Conservation (phyloP, 2,329 filamentous ascomycete species). For the Periconia sp. region DNA sequence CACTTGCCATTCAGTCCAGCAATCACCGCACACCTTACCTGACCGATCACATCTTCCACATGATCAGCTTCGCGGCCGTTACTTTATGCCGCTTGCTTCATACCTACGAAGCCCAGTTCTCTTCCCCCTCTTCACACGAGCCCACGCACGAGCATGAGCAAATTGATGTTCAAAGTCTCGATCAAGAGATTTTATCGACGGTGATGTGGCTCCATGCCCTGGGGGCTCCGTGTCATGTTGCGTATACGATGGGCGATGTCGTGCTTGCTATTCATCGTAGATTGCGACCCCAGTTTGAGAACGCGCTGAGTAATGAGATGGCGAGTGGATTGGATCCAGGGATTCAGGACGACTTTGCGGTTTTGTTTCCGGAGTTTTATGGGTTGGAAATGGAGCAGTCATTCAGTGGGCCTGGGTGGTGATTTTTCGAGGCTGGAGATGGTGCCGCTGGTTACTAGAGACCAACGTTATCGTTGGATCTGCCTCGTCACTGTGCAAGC, state of each 20-base stretch:
- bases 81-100: slow-evolving; percentile 43
- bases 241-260: slow-evolving; percentile 44
- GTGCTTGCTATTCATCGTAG: slow-evolving; percentile 42
- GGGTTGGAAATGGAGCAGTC: slow-evolving; percentile 1
- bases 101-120: slow-evolving; percentile 40
- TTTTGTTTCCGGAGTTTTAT: slow-evolving; percentile 23
- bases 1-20: slow-evolving; percentile 46
- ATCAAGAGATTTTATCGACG: slow-evolving; percentile 37
- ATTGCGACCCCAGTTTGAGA: slow-evolving; percentile 30
- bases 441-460: too few relatives aligned
- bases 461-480: too few relatives aligned
- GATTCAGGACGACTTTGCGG: slow-evolving; percentile 22
- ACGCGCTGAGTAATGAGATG: slow-evolving; percentile 17
- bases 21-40: slow-evolving; percentile 50
- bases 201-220: slow-evolving; percentile 47
- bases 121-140: slow-evolving; percentile 4
- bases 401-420: too few relatives aligned
- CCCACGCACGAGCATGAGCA: too few relatives aligned
- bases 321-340: slow-evolving; percentile 15
- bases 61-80: slow-evolving; percentile 50
- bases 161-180: slow-evolving; percentile 38
- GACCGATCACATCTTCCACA: slow-evolving; percentile 52
- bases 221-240: slow-evolving; percentile 47
- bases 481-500: too few relatives aligned
- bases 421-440: too few relatives aligned